Evolutionary conservation across 1,284 basidiomycete species (phyloP).

Genomic region (Cryptococcus wingfieldii): DNA sequence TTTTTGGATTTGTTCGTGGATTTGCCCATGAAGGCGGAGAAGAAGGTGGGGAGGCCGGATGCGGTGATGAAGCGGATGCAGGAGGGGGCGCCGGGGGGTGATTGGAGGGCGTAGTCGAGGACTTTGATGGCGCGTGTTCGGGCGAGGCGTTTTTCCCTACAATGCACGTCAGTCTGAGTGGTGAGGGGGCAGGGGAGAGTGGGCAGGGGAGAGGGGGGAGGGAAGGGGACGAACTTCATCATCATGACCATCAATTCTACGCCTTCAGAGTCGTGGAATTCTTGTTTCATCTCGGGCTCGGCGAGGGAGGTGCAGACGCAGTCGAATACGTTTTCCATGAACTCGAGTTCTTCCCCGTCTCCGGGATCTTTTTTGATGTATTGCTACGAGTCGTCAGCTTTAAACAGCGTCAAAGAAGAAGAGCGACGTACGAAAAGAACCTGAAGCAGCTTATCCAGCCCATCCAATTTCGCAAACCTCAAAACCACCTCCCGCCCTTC

Average conservation of each 20-base stretch:
- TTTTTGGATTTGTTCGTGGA: slow-evolving; percentile 61
- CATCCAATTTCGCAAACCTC: slow-evolving; percentile 63
- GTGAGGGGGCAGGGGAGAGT: background rate
- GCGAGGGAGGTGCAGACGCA: slow-evolving; percentile 74
- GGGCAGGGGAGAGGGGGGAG: background rate
- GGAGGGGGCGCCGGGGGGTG: slow-evolving; percentile 64
- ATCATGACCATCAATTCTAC: slow-evolving; percentile 94
- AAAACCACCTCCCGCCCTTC: slow-evolving; percentile 62
- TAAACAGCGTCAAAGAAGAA: background rate
- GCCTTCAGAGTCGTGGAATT: slow-evolving; percentile 85
- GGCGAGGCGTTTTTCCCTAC: slow-evolving; percentile 74
- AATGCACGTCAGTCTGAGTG: background rate
- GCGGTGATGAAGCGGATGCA: slow-evolving; percentile 86
- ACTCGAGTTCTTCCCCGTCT: slow-evolving; percentile 87
- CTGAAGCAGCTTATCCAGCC: slow-evolving; percentile 72
- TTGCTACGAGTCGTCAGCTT: slow-evolving; percentile 57
- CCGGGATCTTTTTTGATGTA: slow-evolving; percentile 76
- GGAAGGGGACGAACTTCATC: slow-evolving; percentile 67
- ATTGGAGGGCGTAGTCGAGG: slow-evolving; percentile 85
- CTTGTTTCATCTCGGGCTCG: slow-evolving; percentile 69
- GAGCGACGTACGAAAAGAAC: slow-evolving; percentile 66
- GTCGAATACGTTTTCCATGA: slow-evolving; percentile 96
- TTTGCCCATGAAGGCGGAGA: slow-evolving; percentile 89
- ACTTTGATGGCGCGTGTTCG: slow-evolving; percentile 81
- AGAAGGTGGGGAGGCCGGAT: slow-evolving; percentile 80